A percentile compares a stretch with the other conserved stretches of the same genome.
phyloP scores from a whole-genome alignment of 345 rosid genomes.

The Dipteronia sinensis region DNA sequence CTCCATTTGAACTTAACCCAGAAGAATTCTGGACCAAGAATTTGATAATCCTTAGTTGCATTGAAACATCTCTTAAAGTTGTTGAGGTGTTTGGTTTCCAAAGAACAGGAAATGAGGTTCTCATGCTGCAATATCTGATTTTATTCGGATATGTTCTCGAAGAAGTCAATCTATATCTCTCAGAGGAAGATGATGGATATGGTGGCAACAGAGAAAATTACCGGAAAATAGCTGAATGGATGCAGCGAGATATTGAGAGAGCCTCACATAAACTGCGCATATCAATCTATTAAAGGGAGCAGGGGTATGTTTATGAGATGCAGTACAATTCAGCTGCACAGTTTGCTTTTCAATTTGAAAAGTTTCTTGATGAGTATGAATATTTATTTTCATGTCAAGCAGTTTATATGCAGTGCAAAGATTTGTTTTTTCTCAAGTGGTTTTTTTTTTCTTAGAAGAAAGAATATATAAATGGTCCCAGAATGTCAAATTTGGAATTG shows the following conservation, averaged over 20 bases:
- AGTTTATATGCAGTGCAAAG: too few relatives aligned
- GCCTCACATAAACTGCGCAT: background rate
- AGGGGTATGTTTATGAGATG: background rate
- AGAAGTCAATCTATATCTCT: constrained; percentile 28
- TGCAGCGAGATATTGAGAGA: background rate
- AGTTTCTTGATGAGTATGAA: too few relatives aligned
- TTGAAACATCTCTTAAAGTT: constrained; percentile 32
- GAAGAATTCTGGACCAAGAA: constrained; percentile 14
- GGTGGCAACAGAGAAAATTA: constrained; percentile 6
- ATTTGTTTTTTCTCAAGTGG: too few relatives aligned
- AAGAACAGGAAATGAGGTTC: constrained; percentile 19
- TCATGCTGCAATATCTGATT: constrained; percentile 28
- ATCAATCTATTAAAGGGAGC: background rate
- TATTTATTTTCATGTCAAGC: too few relatives aligned
- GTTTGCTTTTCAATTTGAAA: too few relatives aligned
- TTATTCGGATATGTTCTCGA: constrained; percentile 26
- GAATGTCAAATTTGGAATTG: too few relatives aligned
- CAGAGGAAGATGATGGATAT: background rate
- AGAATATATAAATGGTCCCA: too few relatives aligned
- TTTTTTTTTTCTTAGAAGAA: too few relatives aligned
- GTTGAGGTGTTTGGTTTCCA: constrained; percentile 36
- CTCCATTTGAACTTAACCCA: constrained; percentile 17
- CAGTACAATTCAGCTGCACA: too few relatives aligned
- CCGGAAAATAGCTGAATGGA: background rate
- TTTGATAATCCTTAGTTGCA: constrained; percentile 16